phyloP scores from a whole-genome alignment of 805 yeast species.

The Torulaspora franciscae region DNA sequence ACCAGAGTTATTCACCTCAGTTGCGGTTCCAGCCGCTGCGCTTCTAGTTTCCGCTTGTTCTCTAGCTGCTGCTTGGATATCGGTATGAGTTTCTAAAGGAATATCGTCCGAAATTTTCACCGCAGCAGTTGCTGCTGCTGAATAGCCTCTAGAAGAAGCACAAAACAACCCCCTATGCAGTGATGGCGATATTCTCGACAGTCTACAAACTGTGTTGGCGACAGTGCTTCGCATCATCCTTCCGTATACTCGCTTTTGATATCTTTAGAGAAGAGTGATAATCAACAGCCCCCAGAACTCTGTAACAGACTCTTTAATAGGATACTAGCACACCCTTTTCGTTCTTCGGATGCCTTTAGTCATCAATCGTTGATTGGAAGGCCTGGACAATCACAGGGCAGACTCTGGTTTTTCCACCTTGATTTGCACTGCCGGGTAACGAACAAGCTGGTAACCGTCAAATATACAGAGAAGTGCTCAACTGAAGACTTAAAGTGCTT shows the following conservation, averaged over 20 bases:
- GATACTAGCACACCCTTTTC: not conserved
- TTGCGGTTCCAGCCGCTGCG: slow-evolving; percentile 15
- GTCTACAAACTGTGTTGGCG: not conserved
- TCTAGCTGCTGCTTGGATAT: slow-evolving; percentile 31
- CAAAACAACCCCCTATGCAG: not conserved
- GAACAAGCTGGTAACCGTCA: not conserved
- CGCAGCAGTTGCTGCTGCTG: slow-evolving; percentile 28
- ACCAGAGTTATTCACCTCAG: slow-evolving; percentile 25
- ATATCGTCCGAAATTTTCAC: slow-evolving; percentile 26
- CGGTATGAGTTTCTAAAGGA: slow-evolving; percentile 33
- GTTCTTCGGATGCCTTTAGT: not conserved
- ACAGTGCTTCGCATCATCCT: slow-evolving; percentile 11
- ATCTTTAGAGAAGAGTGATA: not conserved
- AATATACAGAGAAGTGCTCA: not conserved
- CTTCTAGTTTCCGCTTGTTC: slow-evolving; percentile 28
- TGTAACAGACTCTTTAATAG: not conserved
- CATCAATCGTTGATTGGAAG: not conserved
- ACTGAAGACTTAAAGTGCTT: not conserved
- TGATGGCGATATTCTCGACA: slow-evolving; percentile 3
- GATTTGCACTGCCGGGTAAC: not conserved
- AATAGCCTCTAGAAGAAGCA: slow-evolving; percentile 4
- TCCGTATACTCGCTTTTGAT: not conserved
- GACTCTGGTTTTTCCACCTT: not conserved
- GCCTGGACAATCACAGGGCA: not conserved
- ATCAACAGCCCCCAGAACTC: not conserved